Conservation (phyloP, 2,329 filamentous ascomycete genomes). For the Annulohypoxylon truncatum region DNA sequence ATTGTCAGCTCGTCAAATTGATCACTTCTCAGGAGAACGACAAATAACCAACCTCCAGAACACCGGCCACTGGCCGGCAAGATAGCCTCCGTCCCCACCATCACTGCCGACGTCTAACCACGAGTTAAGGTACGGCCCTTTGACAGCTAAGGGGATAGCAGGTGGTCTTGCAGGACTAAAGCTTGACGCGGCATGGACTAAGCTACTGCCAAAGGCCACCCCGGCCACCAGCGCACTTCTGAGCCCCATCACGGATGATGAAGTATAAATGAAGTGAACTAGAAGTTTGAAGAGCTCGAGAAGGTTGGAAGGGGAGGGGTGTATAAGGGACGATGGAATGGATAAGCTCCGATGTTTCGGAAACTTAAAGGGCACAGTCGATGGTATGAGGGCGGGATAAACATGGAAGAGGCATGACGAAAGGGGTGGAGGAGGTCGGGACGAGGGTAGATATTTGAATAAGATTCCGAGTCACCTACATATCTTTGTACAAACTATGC, state of each 20-base stretch:
- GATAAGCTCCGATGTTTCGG: slow-evolving; percentile 34
- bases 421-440: slow-evolving; percentile 36
- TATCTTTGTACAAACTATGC: slow-evolving; percentile 32
- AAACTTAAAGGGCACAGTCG: slow-evolving; percentile 26
- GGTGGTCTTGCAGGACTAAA: slow-evolving; percentile 75
- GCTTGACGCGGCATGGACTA: slow-evolving; percentile 58
- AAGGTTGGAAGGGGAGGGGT: slow-evolving; percentile 22
- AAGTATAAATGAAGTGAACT: slow-evolving; percentile 29
- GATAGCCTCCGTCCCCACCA: slow-evolving; percentile 72
- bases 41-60: slow-evolving; percentile 31
- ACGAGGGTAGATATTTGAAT: slow-evolving; percentile 38
- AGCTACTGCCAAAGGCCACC: slow-evolving; percentile 44
- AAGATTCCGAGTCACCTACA: slow-evolving; percentile 31
- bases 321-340: slow-evolving; percentile 26
- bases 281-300: slow-evolving; percentile 21
- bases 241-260: slow-evolving; percentile 45
- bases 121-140: slow-evolving; percentile 78
- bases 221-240: slow-evolving; percentile 44
- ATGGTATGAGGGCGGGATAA: slow-evolving; percentile 28
- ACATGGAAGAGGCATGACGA: slow-evolving; percentile 34
- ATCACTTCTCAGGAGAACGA: neutral
- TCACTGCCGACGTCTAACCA: slow-evolving; percentile 73
- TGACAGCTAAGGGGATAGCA: slow-evolving; percentile 77
- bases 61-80: slow-evolving; percentile 74
- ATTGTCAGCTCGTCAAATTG: slow-evolving; percentile 28